Conservation (phyloP, 1,139 yeast genomes). For the Suhomyces choctaworum region DNA sequence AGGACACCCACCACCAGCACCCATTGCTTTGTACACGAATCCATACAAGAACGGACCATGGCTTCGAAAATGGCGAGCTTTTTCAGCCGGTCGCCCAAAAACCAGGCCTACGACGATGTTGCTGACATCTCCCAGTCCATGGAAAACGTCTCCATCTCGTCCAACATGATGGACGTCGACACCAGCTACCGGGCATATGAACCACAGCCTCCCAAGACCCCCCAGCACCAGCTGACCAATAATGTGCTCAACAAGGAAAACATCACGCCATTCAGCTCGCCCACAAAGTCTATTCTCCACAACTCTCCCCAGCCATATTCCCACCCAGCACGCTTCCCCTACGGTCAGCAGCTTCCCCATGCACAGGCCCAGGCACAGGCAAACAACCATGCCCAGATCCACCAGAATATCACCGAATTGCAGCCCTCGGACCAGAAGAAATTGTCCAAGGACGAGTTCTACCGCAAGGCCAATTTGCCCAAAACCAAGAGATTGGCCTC, state of each 20-base stretch:
- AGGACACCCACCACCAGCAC: too few relatives aligned
- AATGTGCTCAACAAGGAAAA: conserved; percentile 41
- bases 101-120: conserved; percentile 13
- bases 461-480: conserved; percentile 62
- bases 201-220: conserved; percentile 20
- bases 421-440: conserved; percentile 27
- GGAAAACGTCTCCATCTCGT: conserved; percentile 45
- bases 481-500: conserved; percentile 86
- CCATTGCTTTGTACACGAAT: too few relatives aligned
- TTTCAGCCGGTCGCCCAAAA: conserved; percentile 28
- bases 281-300: conserved; percentile 44
- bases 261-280: conserved; percentile 45
- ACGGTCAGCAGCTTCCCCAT: conserved; percentile 28
- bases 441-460: conserved; percentile 46
- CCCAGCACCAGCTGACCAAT: conserved; percentile 12
- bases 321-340: conserved; percentile 13
- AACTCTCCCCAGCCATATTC: conserved; percentile 29
- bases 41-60: too few relatives aligned
- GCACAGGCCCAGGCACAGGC: conserved; percentile 1
- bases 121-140: conserved; percentile 46
- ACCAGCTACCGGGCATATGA: conserved; percentile 28
- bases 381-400: conserved; percentile 12
- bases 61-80: conserved; percentile 23
- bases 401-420: conserved; percentile 39
- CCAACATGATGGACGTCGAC: conserved; percentile 44